Evolutionary conservation across 371 early-diverging fungal genomes (phyloP).

Genomic region (Batkoa obscura): DNA sequence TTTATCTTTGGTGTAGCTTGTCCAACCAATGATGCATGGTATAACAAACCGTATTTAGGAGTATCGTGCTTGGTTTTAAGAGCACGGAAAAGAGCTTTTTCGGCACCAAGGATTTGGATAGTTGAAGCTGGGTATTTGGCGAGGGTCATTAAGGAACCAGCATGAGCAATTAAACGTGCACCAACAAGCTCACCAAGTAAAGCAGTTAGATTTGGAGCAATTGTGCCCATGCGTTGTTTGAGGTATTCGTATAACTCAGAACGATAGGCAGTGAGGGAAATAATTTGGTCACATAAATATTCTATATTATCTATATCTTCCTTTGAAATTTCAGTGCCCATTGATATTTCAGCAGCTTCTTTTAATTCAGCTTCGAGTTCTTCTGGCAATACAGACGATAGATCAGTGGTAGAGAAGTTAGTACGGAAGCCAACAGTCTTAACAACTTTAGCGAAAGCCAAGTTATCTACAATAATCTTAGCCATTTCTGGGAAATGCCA

Average conservation of each 20-base stretch:
- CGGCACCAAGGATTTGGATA: conserved; percentile 97
- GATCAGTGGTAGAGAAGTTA: conserved; percentile 47
- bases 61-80: conserved; percentile 88
- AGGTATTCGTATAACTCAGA: conserved; percentile 79
- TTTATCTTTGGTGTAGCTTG: conserved; percentile 69
- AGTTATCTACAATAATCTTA: conserved; percentile 54
- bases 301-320: conserved; percentile 89
- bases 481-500: conserved; percentile 98
- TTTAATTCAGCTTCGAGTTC: conserved; percentile 79
- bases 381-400: conserved; percentile 72
- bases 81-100: conserved; percentile 91
- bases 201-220: conserved; percentile 96
- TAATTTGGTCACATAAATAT: conserved; percentile 83
- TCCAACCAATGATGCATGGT: conserved; percentile 76
- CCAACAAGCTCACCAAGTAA: conserved; percentile 94
- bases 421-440: conserved; percentile 59
- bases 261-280: conserved; percentile 81
- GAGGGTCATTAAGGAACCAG: conserved; percentile 92
- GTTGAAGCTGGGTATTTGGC: conserved; percentile 96
- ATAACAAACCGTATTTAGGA: conserved; percentile 94
- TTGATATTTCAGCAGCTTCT: conserved; percentile 84
- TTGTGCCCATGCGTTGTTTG: conserved; percentile 81
- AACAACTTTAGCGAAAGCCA: conserved; percentile 51
- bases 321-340: conserved; percentile 87
- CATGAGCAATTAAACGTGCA: conserved; percentile 88